Percentiles rank a stretch among this genome's conserved stretches.
phyloP scores from a whole-genome alignment of 2,329 filamentous ascomycete species.

The Zelopaecilomyces penicillatus region DNA sequence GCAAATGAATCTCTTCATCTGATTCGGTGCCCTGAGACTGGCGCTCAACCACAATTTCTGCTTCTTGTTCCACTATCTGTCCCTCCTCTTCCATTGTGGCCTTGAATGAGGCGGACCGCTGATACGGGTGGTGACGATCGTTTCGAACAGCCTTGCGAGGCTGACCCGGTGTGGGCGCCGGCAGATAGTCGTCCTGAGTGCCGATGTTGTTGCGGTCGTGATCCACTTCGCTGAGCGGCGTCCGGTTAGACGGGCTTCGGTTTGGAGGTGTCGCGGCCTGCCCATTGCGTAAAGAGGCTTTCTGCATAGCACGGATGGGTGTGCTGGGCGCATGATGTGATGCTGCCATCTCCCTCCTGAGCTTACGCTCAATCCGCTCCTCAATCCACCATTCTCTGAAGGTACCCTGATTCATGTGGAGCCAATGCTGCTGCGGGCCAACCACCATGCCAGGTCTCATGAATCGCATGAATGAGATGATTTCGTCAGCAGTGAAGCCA shows the following conservation, averaged over 20 bases:
- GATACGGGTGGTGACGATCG: slow-evolving; percentile 68
- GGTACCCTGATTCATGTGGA: slow-evolving; percentile 90
- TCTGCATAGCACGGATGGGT: slow-evolving; percentile 53
- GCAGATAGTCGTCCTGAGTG: slow-evolving; percentile 82
- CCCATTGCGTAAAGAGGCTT: slow-evolving; percentile 50
- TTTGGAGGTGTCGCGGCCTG: slow-evolving; percentile 81
- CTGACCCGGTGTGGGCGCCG: slow-evolving; percentile 90
- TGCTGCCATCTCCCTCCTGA: slow-evolving; percentile 50
- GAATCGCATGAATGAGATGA: slow-evolving; percentile 97
- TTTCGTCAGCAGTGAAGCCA: slow-evolving; percentile 93
- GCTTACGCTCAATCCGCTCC: slow-evolving; percentile 67
- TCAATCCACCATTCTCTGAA: slow-evolving; percentile 99
- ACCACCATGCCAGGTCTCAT: slow-evolving; percentile 99
- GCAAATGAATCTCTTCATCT: slow-evolving; percentile 75
- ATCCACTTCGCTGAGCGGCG: slow-evolving; percentile 90
- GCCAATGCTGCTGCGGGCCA: slow-evolving; percentile 96
- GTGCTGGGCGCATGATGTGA: slow-evolving; percentile 43
- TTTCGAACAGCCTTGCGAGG: slow-evolving; percentile 79
- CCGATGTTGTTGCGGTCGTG: slow-evolving; percentile 62
- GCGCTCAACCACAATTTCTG: slow-evolving; percentile 55
- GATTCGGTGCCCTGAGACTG: slow-evolving; percentile 58
- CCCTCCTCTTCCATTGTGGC: slow-evolving; percentile 36
- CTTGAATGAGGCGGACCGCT: slow-evolving; percentile 43
- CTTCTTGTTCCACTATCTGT: slow-evolving; percentile 46
- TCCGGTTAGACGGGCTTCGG: slow-evolving; percentile 63